These are phyloP conservation scores for Melaleuca alternifolia DNA, from an alignment of 345 rosid species.

Conservation along the genomic window DNA sequence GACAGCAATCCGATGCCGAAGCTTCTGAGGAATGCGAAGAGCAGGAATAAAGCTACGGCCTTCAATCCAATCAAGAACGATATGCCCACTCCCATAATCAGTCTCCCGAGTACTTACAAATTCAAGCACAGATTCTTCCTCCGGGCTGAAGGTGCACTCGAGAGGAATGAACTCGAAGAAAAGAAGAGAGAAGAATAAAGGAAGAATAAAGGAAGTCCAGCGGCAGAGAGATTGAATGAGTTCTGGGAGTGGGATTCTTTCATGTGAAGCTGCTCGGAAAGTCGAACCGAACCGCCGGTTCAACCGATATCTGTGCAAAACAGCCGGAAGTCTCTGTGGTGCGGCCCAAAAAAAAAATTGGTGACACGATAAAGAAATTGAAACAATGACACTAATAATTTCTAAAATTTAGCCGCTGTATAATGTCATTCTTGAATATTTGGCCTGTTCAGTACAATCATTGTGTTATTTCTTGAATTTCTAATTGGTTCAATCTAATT, in stretches of 20 bases:
- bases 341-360: not conserved
- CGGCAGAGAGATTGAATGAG: not conserved
- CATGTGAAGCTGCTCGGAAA: not conserved
- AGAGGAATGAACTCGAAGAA: not conserved
- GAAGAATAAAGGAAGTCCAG: not conserved
- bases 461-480: not conserved
- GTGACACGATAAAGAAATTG: not conserved
- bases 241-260: not conserved
- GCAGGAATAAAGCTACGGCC: slow-evolving; percentile 23
- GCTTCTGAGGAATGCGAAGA: slow-evolving; percentile 15
- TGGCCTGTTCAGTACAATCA: no score
- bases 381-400: accelerated
- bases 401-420: not conserved
- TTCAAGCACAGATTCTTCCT: not conserved
- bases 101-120: not conserved
- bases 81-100: slow-evolving; percentile 45
- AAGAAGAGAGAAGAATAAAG: not conserved
- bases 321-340: not conserved
- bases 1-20: slow-evolving; percentile 22
- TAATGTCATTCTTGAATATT: not conserved
- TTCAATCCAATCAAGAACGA: slow-evolving; percentile 31
- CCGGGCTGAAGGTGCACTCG: not conserved
- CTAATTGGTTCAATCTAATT: not conserved
- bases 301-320: not conserved
- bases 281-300: not conserved